Base-by-base conservation (phyloP, 2,329 filamentous ascomycete genomes). In the Aureobasidium sp. region DNA sequence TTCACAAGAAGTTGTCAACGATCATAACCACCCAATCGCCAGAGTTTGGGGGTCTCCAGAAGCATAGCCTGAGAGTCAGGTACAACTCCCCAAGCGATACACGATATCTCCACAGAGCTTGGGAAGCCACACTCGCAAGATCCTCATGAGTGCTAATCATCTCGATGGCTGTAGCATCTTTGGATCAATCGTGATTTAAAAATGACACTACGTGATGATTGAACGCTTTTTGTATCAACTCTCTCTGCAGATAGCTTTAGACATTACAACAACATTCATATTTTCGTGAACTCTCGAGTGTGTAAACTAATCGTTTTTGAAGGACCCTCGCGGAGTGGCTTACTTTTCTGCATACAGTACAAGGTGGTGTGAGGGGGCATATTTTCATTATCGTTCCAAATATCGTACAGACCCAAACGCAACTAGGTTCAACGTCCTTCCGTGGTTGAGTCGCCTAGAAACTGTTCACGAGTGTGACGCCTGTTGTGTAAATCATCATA, bases 401-500 rank as follows among this genome's bases (percentile, higher is more conserved):
- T 37, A 39, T 48, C 24, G 15, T 48, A 59, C 55, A 48, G n/a
- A 13, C 36, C 37, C 29, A 29, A n/a, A 43, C 24, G 8, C 20
- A 27, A 24, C 8, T n/a, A 4, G 34, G 29, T 47, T 5, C 37
- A 39, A 13, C 9, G 5, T 24, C 29, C 13, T 29, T 27, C 39
- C 15, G 15, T 17, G 17, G 15, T 20, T 17, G 10, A 20, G 12
- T 12, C 9, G 24, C 5, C 29, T 46, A 61, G 44, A 66, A 66
- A 36, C 63, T 65, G 52, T 67, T 67, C 3, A 68, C 70, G 43
- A 87, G 65, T 0, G 87, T 90, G 51, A 90, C 81, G 15, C 76
- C 71, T 0, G 87, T 89, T 0, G 88, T 90, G 69, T 88, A 91
- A 0, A 87, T 76, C 87, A 90, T 90, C 13, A 86, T 86, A 9